Conservation (phyloP, 2,329 filamentous ascomycete species). For the Didymella segeticola region DNA sequence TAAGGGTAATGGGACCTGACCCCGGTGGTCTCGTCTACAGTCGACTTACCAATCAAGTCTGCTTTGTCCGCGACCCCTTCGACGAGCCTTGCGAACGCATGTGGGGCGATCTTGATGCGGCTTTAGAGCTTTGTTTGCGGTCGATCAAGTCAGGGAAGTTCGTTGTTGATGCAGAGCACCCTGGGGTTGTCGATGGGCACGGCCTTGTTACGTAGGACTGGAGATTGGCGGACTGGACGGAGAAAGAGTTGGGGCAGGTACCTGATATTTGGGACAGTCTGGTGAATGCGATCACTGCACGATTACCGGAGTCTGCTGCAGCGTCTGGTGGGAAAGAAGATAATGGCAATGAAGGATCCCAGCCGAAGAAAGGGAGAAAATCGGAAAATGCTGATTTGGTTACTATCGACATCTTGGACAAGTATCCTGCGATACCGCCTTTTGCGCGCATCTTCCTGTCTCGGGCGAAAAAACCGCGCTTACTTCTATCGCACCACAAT, state of each 20-base stretch:
- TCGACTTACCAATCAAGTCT: background rate
- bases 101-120: background rate
- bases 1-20: background rate
- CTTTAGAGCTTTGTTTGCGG: background rate
- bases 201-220: background rate
- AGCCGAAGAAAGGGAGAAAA: background rate
- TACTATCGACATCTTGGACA: background rate
- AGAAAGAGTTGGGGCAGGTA: slow-evolving; percentile 1
- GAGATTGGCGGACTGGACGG: slow-evolving; percentile 1
- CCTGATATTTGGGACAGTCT: slow-evolving; percentile 1
- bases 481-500: slow-evolving; percentile 1
- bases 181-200: background rate
- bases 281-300: slow-evolving; percentile 1
- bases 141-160: slow-evolving; percentile 3
- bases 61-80: background rate
- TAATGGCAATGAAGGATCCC: slow-evolving; percentile 2
- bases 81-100: background rate
- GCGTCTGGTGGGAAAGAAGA: slow-evolving; percentile 3
- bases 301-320: background rate
- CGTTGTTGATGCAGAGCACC: slow-evolving; percentile 1
- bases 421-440: slow-evolving; percentile 4
- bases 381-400: background rate
- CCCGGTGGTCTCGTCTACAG: slow-evolving; percentile 1
- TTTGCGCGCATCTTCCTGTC: slow-evolving; percentile 5
- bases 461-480: slow-evolving; percentile 1